These are phyloP conservation scores for Talaromyces albobiverticillius DNA, from an alignment of 2,329 filamentous ascomycete genomes.

Conservation along the genomic window DNA sequence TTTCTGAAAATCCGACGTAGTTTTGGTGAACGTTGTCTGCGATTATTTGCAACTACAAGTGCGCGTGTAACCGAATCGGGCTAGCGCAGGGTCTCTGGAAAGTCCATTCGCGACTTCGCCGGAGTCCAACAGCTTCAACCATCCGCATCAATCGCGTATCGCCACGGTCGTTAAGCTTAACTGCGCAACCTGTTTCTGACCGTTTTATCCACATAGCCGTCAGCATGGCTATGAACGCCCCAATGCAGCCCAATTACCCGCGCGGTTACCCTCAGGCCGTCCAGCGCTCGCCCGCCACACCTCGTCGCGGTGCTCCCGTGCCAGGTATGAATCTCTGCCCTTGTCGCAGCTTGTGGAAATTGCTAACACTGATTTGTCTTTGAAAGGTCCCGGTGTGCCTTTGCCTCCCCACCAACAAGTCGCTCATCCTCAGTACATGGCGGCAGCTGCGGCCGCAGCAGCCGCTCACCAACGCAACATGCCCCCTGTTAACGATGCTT, in stretches of 20 bases:
- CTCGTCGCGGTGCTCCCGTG: slow-evolving; percentile 37
- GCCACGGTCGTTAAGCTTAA: background rate
- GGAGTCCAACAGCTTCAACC: background rate
- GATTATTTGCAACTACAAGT: background rate
- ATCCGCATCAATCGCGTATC: background rate
- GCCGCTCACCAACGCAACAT: slow-evolving; percentile 30
- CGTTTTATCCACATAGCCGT: slow-evolving; percentile 4
- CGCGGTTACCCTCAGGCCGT: slow-evolving; percentile 39
- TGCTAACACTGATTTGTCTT: slow-evolving; percentile 7
- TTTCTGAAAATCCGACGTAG: background rate
- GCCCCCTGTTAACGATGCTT: slow-evolving; percentile 41
- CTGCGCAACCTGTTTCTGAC: background rate
- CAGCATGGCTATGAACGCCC: slow-evolving; percentile 32
- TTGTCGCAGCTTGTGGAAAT: slow-evolving; percentile 14
- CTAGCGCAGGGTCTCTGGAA: slow-evolving; percentile 8
- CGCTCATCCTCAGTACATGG: slow-evolving; percentile 36
- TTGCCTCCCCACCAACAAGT: slow-evolving; percentile 35
- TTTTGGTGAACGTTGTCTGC: no score
- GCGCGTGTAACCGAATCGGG: slow-evolving; percentile 2
- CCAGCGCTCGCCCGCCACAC: slow-evolving; percentile 41
- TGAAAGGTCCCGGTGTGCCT: slow-evolving; percentile 30
- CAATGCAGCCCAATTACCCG: slow-evolving; percentile 41
- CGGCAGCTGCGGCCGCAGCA: slow-evolving; percentile 18
- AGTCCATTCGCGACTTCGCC: slow-evolving; percentile 12
- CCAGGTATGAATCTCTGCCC: slow-evolving; percentile 30